Percentiles rank a stretch among this genome's conserved stretches.
These are phyloP conservation scores for Phytophthora multivora DNA, from an alignment of 352 stramenopile genomes.

Conservation along the genomic window DNA sequence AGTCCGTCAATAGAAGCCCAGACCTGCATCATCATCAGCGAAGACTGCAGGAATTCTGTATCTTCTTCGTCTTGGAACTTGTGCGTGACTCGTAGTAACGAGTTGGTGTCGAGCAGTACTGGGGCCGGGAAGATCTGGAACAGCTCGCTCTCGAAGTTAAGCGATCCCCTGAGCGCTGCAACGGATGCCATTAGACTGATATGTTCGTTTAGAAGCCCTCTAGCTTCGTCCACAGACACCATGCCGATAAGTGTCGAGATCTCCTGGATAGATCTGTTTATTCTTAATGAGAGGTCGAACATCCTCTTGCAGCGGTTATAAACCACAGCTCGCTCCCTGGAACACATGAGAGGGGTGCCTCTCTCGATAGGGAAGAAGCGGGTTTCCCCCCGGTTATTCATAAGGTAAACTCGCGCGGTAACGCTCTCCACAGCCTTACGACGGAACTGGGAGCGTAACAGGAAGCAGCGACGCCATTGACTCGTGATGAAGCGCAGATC, in stretches of 20 bases:
- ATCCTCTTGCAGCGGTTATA: conserved; percentile 88
- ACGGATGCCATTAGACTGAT: conserved; percentile 87
- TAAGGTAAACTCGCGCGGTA: conserved; percentile 78
- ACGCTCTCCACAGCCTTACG: conserved; percentile 64
- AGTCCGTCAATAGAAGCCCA: conserved; percentile 84
- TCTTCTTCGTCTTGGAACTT: conserved; percentile 43
- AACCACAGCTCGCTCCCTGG: conserved; percentile 69
- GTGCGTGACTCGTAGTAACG: conserved; percentile 68
- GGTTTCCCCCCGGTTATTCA: conserved; percentile 80
- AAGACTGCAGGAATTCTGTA: conserved; percentile 55
- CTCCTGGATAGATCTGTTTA: conserved; percentile 88
- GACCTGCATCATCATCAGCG: conserved; percentile 88
- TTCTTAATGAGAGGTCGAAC: conserved; percentile 87
- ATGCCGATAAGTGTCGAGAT: conserved; percentile 86
- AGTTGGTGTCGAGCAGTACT: conserved; percentile 80
- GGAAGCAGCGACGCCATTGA: conserved; percentile 68
- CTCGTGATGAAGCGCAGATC: conserved; percentile 53
- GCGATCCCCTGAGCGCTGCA: conserved; percentile 67
- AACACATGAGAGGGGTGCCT: conserved; percentile 77
- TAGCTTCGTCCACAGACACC: conserved; percentile 78
- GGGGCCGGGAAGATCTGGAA: conserved; percentile 86
- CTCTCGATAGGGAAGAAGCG: conserved; percentile 61
- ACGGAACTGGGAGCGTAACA: conserved; percentile 66
- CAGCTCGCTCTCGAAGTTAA: conserved; percentile 87
- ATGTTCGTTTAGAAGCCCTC: conserved; percentile 80